phyloP scores from a whole-genome alignment of 1,284 basidiomycete genomes.

The Puccinia coronata region DNA sequence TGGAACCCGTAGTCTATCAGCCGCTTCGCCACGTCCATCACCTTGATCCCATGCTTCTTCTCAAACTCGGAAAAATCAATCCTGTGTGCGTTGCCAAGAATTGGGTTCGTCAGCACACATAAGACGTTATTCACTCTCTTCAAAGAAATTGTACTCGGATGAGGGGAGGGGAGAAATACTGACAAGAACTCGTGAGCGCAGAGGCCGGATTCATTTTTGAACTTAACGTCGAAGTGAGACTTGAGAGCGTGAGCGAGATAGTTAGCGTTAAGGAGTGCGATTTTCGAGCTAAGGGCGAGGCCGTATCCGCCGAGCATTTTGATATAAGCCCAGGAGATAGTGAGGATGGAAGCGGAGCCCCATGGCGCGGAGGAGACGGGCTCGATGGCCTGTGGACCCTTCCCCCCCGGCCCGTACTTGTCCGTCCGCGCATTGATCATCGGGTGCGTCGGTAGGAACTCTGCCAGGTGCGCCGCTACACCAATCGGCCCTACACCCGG shows the following conservation, averaged over 20 bases:
- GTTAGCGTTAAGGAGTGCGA: slow-evolving; percentile 90
- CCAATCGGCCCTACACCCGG: slow-evolving; percentile 97
- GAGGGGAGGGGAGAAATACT: neutral
- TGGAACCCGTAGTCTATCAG: slow-evolving; percentile 80
- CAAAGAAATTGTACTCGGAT: neutral
- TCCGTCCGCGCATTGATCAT: slow-evolving; percentile 70
- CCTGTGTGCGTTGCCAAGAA: neutral
- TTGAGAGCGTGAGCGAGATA: slow-evolving; percentile 89
- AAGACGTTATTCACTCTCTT: neutral
- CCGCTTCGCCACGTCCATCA: slow-evolving; percentile 93
- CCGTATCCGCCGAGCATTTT: slow-evolving; percentile 60
- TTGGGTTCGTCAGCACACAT: neutral
- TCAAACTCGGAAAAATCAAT: slow-evolving; percentile 95
- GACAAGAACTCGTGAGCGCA: slow-evolving; percentile 88
- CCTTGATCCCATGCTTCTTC: slow-evolving; percentile 80
- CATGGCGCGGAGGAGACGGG: slow-evolving; percentile 89
- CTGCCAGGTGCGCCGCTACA: slow-evolving; percentile 85
- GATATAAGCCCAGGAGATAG: slow-evolving; percentile 98
- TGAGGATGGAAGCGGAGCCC: slow-evolving; percentile 89
- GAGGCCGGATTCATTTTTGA: slow-evolving; percentile 82
- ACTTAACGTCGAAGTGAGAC: slow-evolving; percentile 82
- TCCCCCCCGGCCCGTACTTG: slow-evolving; percentile 21
- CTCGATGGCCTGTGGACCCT: slow-evolving; percentile 67
- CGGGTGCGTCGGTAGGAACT: slow-evolving; percentile 92
- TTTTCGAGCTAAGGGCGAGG: slow-evolving; percentile 65